A percentile compares a stretch with the other conserved stretches of the same genome.
phyloP scores from a whole-genome alignment of 2,329 filamentous ascomycete genomes.

The Colletotrichum sp. region DNA sequence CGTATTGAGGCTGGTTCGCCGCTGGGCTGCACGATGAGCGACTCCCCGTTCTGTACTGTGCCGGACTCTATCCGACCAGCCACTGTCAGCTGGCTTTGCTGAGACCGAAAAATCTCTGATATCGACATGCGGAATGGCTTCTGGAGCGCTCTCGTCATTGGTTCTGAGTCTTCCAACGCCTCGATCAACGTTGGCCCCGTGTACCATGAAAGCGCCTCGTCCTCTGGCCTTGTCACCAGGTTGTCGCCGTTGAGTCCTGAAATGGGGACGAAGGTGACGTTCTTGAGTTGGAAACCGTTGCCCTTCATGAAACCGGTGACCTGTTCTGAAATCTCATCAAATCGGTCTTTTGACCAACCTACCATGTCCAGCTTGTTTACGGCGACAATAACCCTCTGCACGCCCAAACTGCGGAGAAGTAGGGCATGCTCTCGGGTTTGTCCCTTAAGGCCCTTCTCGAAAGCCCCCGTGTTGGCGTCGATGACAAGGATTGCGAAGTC shows the following conservation, averaged over 20 bases:
- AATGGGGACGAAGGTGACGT: slow-evolving; percentile 86
- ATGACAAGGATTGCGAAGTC: slow-evolving; percentile 96
- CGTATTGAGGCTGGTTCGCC: slow-evolving; percentile 83
- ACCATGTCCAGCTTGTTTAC: slow-evolving; percentile 96
- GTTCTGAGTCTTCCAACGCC: slow-evolving; percentile 83
- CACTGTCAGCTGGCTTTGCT: slow-evolving; percentile 82
- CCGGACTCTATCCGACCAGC: slow-evolving; percentile 87
- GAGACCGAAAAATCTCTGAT: slow-evolving; percentile 82
- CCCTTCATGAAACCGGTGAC: slow-evolving; percentile 81
- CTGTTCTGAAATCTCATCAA: slow-evolving; percentile 84
- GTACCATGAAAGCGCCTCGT: slow-evolving; percentile 76
- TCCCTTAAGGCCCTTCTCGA: slow-evolving; percentile 90
- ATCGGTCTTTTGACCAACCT: slow-evolving; percentile 81
- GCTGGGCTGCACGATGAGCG: slow-evolving; percentile 79
- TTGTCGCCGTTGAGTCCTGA: slow-evolving; percentile 92
- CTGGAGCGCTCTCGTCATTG: slow-evolving; percentile 71
- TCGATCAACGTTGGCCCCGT: slow-evolving; percentile 78
- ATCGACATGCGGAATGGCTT: slow-evolving; percentile 88
- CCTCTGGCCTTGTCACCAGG: slow-evolving; percentile 65
- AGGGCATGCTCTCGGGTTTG: slow-evolving; percentile 95
- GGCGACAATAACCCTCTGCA: slow-evolving; percentile 85
- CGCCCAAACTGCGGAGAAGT: slow-evolving; percentile 87
- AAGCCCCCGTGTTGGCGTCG: slow-evolving; percentile 87
- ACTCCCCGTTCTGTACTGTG: slow-evolving; percentile 83
- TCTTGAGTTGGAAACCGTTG: slow-evolving; percentile 81